Evolutionary conservation across 805 yeast species (phyloP).

Genomic region (Wickerhamiella brachini): DNA sequence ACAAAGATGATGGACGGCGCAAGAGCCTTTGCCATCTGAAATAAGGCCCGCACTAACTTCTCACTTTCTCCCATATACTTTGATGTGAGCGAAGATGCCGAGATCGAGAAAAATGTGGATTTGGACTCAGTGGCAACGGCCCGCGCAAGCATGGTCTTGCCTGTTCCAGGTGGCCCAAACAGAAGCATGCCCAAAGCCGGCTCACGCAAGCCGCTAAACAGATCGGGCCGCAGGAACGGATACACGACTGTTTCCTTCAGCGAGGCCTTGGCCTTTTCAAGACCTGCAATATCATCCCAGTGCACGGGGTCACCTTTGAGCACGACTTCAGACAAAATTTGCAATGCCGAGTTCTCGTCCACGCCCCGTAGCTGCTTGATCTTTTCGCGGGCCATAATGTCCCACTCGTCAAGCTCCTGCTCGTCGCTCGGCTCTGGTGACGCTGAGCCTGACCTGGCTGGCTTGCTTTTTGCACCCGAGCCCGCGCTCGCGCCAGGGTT

Average conservation of each 20-base stretch:
- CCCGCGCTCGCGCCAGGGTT: background rate
- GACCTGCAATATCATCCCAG: constrained; percentile 94
- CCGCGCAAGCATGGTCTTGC: constrained; percentile 92
- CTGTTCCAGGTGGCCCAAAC: constrained; percentile 99
- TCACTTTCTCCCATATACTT: constrained; percentile 81
- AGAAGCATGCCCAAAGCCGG: constrained; percentile 93
- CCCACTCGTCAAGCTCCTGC: constrained; percentile 21
- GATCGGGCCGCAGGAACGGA: constrained; percentile 87
- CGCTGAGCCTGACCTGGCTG: background rate
- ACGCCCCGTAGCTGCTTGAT: constrained; percentile 41
- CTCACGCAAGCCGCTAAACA: constrained; percentile 79
- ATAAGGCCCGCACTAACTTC: constrained; percentile 78
- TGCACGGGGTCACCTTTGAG: constrained; percentile 80
- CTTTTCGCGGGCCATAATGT: constrained; percentile 21
- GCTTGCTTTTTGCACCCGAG: background rate
- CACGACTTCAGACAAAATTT: constrained; percentile 76
- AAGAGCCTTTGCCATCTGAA: constrained; percentile 66
- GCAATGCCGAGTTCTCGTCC: constrained; percentile 65
- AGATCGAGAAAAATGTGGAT: constrained; percentile 82
- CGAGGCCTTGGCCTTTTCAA: constrained; percentile 76
- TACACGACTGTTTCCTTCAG: constrained; percentile 91
- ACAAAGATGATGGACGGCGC: constrained; percentile 92
- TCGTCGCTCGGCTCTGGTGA: constrained; percentile 7
- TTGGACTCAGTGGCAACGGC: constrained; percentile 94
- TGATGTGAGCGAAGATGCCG: constrained; percentile 81